A percentile compares a stretch with the other conserved stretches of the same genome.
These are phyloP conservation scores for Microcyclosporella mali DNA, from an alignment of 2,329 filamentous ascomycete species.

Conservation along the genomic window DNA sequence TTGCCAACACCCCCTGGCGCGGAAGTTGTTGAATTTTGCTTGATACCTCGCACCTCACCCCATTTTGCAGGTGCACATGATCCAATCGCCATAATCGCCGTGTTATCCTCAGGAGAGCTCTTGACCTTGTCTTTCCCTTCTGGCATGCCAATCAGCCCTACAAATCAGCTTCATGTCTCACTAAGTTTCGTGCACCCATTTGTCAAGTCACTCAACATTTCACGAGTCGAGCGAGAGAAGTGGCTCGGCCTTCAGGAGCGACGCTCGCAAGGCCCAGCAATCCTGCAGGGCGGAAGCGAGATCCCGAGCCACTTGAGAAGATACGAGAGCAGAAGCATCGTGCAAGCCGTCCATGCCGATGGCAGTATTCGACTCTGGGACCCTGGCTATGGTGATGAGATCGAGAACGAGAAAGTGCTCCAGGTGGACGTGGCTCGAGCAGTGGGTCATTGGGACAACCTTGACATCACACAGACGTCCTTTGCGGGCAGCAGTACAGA, in stretches of 20 bases:
- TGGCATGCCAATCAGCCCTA: slow-evolving; percentile 83
- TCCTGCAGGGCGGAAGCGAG: slow-evolving; percentile 74
- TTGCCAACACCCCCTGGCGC: slow-evolving; percentile 72
- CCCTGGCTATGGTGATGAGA: slow-evolving; percentile 81
- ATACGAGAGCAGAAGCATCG: slow-evolving; percentile 75
- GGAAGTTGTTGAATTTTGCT: slow-evolving; percentile 70
- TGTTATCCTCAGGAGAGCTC: slow-evolving; percentile 81
- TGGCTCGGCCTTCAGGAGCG: slow-evolving; percentile 92
- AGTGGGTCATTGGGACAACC: slow-evolving; percentile 67
- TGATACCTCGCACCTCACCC: slow-evolving; percentile 75
- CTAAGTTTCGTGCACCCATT: slow-evolving; percentile 88
- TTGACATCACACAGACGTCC: slow-evolving; percentile 73
- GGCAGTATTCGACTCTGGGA: slow-evolving; percentile 92
- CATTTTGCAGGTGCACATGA: slow-evolving; percentile 85
- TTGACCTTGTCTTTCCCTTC: slow-evolving; percentile 88
- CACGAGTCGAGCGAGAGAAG: slow-evolving; percentile 66
- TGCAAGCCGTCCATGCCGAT: slow-evolving; percentile 84
- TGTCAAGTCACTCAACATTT: slow-evolving; percentile 64
- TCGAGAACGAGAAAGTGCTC: slow-evolving; percentile 75
- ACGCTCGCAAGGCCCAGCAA: slow-evolving; percentile 67
- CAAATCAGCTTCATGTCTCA: slow-evolving; percentile 85
- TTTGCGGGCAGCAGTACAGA: slow-evolving; percentile 78
- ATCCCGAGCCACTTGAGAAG: slow-evolving; percentile 63
- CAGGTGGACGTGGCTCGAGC: slow-evolving; percentile 84
- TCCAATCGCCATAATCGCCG: slow-evolving; percentile 73